These are phyloP conservation scores for Typha latifolia DNA, from an alignment of 176 grass and related monocot genomes.

Conservation along the genomic window DNA sequence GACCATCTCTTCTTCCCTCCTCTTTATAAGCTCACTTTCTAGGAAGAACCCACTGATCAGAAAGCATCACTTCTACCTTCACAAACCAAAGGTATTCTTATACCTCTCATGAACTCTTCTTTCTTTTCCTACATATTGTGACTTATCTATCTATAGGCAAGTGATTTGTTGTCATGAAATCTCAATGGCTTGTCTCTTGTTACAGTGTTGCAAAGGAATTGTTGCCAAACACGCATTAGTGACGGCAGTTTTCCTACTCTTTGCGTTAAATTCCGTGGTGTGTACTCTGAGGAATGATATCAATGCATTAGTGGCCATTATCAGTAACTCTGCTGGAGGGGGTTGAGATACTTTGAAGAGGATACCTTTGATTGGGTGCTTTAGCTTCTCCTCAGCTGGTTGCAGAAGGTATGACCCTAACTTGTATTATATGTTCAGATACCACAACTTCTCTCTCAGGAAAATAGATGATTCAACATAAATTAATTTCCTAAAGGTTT, in stretches of 20 bases:
- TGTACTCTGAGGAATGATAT: background rate
- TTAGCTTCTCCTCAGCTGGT: background rate
- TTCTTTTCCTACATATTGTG: slow-evolving; percentile 4
- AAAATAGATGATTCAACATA: too few species aligned
- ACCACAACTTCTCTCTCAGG: background rate
- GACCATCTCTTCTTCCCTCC: background rate
- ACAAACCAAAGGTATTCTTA: too few species aligned
- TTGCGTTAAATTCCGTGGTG: background rate
- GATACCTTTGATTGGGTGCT: background rate
- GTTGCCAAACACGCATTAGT: slow-evolving; percentile 15
- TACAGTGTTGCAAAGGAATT: slow-evolving; percentile 13
- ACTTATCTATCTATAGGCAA: slow-evolving; percentile 16
- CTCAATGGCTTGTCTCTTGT: slow-evolving; percentile 25
- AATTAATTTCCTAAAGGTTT: too few species aligned
- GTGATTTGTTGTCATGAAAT: slow-evolving; percentile 16
- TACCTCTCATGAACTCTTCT: background rate
- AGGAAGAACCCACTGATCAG: background rate
- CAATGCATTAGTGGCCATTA: background rate
- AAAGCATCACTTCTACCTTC: too few species aligned
- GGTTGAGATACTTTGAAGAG: background rate
- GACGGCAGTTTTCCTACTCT: slow-evolving; percentile 7
- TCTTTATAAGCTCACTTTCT: slow-evolving; percentile 3
- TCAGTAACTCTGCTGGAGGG: background rate
- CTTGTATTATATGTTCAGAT: background rate
- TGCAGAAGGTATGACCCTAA: background rate